phyloP scores from a whole-genome alignment of 2,329 filamentous ascomycete species.

The Colletotrichum incanum region DNA sequence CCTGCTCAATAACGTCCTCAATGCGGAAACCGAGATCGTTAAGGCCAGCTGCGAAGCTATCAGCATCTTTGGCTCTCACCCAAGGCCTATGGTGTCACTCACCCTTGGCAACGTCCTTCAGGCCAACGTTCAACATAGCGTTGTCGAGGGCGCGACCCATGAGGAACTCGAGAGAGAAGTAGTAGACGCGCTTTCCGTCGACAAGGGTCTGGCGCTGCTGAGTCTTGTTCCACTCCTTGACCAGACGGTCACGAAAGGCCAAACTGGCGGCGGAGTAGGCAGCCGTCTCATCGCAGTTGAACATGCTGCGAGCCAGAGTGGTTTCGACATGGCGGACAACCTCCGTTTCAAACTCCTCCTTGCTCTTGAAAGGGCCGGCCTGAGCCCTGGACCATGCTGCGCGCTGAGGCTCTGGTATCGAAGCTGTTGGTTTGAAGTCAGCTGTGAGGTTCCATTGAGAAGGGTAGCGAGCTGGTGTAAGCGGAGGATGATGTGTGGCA shows the following conservation, averaged over 20 bases:
- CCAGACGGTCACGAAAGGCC: slow-evolving; percentile 92
- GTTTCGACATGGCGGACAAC: slow-evolving; percentile 96
- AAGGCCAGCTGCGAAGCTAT: slow-evolving; percentile 78
- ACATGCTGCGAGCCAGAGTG: slow-evolving; percentile 93
- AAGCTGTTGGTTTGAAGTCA: slow-evolving; percentile 62
- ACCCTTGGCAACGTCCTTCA: slow-evolving; percentile 89
- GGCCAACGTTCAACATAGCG: slow-evolving; percentile 95
- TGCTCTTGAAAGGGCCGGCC: slow-evolving; percentile 79
- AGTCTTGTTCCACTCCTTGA: slow-evolving; percentile 98
- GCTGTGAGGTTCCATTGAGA: slow-evolving; percentile 1
- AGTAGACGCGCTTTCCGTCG: slow-evolving; percentile 96
- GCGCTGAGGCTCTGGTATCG: slow-evolving; percentile 90
- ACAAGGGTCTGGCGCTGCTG: slow-evolving; percentile 94
- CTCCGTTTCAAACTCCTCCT: slow-evolving; percentile 90
- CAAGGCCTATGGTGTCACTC: slow-evolving; percentile 47
- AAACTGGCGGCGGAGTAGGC: slow-evolving; percentile 93
- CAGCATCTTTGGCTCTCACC: slow-evolving; percentile 24
- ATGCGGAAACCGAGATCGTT: slow-evolving; percentile 94
- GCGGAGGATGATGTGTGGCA: slow-evolving; percentile 3
- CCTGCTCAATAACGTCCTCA: slow-evolving; percentile 94
- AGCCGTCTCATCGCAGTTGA: slow-evolving; percentile 97
- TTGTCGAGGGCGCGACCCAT: slow-evolving; percentile 98
- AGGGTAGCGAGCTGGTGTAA: slow-evolving; percentile 26
- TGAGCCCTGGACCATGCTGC: slow-evolving; percentile 80
- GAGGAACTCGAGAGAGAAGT: slow-evolving; percentile 95